A percentile compares a stretch with the other conserved stretches of the same genome.
Conservation (phyloP, 805 yeast species). For the Brettanomyces bruxellensis region DNA sequence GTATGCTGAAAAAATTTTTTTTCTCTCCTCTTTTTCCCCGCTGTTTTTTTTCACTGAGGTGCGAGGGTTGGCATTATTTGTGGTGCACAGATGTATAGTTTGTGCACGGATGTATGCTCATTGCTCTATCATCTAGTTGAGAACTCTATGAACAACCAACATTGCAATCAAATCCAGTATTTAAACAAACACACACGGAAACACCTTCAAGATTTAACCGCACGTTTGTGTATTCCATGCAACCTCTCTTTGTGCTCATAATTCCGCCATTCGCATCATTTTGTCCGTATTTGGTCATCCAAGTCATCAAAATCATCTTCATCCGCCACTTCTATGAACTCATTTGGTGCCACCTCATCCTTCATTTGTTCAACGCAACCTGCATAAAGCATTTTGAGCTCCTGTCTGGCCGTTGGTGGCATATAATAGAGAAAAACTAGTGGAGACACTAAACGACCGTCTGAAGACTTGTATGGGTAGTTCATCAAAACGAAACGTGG, state of each 20-base stretch:
- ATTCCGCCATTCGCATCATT: neutral
- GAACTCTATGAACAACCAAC: too few species aligned
- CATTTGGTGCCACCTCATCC: conserved; percentile 66
- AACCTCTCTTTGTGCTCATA: too few species aligned
- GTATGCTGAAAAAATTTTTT: neutral
- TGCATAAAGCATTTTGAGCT: conserved; percentile 80
- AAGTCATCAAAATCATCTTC: conserved; percentile 63
- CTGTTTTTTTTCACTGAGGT: too few species aligned
- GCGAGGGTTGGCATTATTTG: too few species aligned
- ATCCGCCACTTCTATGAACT: conserved; percentile 53
- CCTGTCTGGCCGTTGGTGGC: conserved; percentile 80
- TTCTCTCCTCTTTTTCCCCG: neutral
- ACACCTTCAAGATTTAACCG: too few species aligned
- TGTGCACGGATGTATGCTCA: too few species aligned
- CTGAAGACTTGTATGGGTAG: conserved; percentile 57
- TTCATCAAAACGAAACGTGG: conserved; percentile 74
- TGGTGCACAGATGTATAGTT: too few species aligned
- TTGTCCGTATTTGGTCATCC: conserved; percentile 26
- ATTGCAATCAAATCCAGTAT: too few species aligned
- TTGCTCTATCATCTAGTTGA: too few species aligned
- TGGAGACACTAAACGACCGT: conserved; percentile 69
- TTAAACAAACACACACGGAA: too few species aligned
- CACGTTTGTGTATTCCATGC: too few species aligned
- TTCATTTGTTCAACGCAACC: conserved; percentile 80
- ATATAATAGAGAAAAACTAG: conserved; percentile 78